A percentile compares a stretch with the other conserved stretches of the same genome.
phyloP scores from a whole-genome alignment of 2,329 filamentous ascomycete genomes.

The Chaetomium strumarium region DNA sequence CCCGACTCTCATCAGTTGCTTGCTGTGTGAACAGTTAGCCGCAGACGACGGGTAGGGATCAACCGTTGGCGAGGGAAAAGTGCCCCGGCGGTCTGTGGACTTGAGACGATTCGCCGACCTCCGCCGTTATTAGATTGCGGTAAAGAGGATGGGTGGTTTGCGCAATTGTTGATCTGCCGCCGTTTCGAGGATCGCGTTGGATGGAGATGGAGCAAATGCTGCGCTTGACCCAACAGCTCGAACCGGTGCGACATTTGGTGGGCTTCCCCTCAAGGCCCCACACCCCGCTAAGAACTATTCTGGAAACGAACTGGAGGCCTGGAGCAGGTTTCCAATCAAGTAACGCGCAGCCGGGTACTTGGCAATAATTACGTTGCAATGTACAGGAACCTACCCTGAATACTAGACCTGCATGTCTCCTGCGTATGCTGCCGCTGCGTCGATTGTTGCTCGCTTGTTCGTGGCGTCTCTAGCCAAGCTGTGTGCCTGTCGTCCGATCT shows the following conservation, averaged over 20 bases:
- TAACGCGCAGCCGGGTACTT: slow-evolving; percentile 15
- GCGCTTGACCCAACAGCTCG: slow-evolving; percentile 8
- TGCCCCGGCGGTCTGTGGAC: background rate
- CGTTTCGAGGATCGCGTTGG: background rate
- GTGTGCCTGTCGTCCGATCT: background rate
- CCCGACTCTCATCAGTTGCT: too few species aligned
- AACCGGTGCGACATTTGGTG: slow-evolving; percentile 2
- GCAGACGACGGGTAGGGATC: background rate
- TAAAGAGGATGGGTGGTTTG: background rate
- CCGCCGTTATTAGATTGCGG: background rate
- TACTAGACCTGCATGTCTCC: slow-evolving; percentile 13
- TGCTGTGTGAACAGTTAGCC: background rate
- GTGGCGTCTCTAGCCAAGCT: slow-evolving; percentile 5
- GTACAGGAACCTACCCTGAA: slow-evolving; percentile 17
- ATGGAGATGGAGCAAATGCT: background rate
- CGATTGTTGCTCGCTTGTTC: slow-evolving; percentile 9
- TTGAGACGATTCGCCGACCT: background rate
- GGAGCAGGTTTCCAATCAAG: slow-evolving; percentile 12
- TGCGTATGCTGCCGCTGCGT: slow-evolving; percentile 11
- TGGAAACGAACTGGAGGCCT: slow-evolving; percentile 18
- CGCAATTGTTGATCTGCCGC: slow-evolving; percentile 2
- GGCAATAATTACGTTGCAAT: slow-evolving; percentile 15
- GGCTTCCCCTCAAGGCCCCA: slow-evolving; percentile 6
- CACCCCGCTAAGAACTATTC: slow-evolving; percentile 20
- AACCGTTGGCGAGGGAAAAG: too few species aligned